Conservation (phyloP, 441 rosid genomes). For the Adansonia rubrostipa region DNA sequence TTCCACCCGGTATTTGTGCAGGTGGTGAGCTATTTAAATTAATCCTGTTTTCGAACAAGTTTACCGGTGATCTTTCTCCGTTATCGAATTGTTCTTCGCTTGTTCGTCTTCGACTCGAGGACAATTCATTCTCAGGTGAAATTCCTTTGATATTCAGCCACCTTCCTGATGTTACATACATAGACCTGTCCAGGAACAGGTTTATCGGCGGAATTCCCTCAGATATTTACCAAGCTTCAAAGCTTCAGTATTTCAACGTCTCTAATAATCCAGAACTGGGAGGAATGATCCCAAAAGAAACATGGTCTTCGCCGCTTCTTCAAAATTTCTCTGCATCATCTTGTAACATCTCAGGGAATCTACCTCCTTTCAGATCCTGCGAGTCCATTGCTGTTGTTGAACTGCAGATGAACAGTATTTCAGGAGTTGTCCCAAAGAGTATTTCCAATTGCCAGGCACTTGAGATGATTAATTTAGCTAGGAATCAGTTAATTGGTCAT, state of each 20-base stretch:
- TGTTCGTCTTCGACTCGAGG: constrained; percentile 83
- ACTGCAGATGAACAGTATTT: constrained; percentile 55
- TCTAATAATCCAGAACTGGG: constrained; percentile 68
- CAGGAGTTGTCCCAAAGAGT: constrained; percentile 56
- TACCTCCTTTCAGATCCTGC: constrained; percentile 71
- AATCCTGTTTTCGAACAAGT: constrained; percentile 82
- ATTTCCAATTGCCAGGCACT: constrained; percentile 64
- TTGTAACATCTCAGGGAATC: constrained; percentile 61
- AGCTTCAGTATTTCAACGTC: constrained; percentile 76
- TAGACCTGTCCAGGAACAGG: constrained; percentile 78
- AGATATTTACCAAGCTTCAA: constrained; percentile 59
- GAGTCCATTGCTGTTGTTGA: constrained; percentile 64
- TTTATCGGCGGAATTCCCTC: constrained; percentile 73
- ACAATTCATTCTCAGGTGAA: constrained; percentile 81
- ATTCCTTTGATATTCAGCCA: constrained; percentile 65
- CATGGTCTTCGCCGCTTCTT: constrained; percentile 74
- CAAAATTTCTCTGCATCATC: constrained; percentile 80
- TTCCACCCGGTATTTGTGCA: constrained; percentile 78
- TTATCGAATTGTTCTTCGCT: constrained; percentile 79
- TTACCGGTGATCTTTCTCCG: constrained; percentile 62
- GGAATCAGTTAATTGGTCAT: constrained; percentile 57
- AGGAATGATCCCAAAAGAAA: constrained; percentile 57
- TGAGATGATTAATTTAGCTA: constrained; percentile 53
- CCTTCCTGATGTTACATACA: constrained; percentile 66
- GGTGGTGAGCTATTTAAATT: constrained; percentile 69